Conservation (phyloP, 768 basidiomycete genomes). For the Clavaria fumosa region DNA sequence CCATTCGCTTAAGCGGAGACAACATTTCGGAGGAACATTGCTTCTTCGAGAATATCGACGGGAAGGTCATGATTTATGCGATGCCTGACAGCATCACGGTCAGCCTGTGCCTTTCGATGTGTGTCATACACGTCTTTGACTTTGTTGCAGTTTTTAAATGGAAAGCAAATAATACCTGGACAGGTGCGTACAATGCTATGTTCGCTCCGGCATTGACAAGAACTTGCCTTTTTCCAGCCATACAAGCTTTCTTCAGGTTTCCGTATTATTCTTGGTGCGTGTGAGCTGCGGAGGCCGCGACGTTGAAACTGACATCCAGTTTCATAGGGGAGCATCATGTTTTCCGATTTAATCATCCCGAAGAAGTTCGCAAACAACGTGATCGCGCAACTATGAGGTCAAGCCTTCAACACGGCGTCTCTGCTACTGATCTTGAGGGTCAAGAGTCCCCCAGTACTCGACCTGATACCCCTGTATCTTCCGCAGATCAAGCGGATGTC, state of each 20-base stretch:
- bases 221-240: slow-evolving; percentile 27
- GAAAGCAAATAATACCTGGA: slow-evolving; percentile 65
- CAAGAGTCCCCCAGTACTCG: slow-evolving; percentile 38
- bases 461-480: slow-evolving; percentile 66
- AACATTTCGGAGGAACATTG: slow-evolving; percentile 91
- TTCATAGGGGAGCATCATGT: slow-evolving; percentile 82
- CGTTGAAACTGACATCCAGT: slow-evolving; percentile 9
- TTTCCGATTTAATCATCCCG: slow-evolving; percentile 92
- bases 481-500: slow-evolving; percentile 56
- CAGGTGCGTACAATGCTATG: slow-evolving; percentile 44
- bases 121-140: background rate
- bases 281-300: slow-evolving; percentile 7
- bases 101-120: slow-evolving; percentile 16
- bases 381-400: slow-evolving; percentile 68
- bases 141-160: slow-evolving; percentile 69
- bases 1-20: slow-evolving; percentile 85
- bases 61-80: slow-evolving; percentile 69
- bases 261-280: slow-evolving; percentile 85
- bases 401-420: slow-evolving; percentile 45
- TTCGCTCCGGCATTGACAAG: slow-evolving; percentile 10
- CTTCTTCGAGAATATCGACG: slow-evolving; percentile 73
- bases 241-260: slow-evolving; percentile 87
- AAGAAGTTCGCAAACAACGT: slow-evolving; percentile 83
- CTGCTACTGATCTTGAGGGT: slow-evolving; percentile 48
- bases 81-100: slow-evolving; percentile 75